Conservation (phyloP, 441 rosid species). For the Macaranga tanarius region DNA sequence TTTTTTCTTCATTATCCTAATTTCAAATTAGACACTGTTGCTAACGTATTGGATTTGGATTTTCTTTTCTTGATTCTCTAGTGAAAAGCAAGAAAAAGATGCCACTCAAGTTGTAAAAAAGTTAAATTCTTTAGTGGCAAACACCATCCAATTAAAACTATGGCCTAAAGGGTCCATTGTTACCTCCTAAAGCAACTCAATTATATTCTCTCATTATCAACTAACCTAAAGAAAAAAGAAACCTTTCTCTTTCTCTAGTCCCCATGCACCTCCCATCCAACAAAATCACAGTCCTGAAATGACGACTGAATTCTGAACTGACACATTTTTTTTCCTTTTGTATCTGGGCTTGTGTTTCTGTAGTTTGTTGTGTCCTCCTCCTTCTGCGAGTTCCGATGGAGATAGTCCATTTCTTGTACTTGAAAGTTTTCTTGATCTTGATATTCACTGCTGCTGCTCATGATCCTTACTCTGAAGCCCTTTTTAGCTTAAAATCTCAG, state of each 20-base stretch:
- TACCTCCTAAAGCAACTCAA: slow-evolving; percentile 38
- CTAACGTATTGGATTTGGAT: slow-evolving; percentile 26
- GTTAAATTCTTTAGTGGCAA: slow-evolving; percentile 39
- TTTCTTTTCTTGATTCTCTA: slow-evolving; percentile 11
- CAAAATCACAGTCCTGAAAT: slow-evolving; percentile 15
- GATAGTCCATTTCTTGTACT: slow-evolving; percentile 36
- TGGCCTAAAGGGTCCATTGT: slow-evolving; percentile 34
- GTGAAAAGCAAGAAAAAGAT: slow-evolving; percentile 19
- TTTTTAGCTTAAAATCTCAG: slow-evolving; percentile 68
- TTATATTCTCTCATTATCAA: slow-evolving; percentile 35
- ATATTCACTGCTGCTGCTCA: slow-evolving; percentile 20
- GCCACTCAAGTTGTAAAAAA: slow-evolving; percentile 21
- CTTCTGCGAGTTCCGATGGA: slow-evolving; percentile 53
- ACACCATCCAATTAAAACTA: slow-evolving; percentile 37
- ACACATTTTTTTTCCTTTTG: slow-evolving; percentile 11
- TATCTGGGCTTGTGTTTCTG: background rate
- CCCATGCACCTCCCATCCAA: slow-evolving; percentile 53
- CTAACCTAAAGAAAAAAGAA: background rate
- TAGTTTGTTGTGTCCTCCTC: slow-evolving; percentile 8
- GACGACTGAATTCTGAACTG: slow-evolving; percentile 17
- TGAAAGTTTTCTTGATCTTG: slow-evolving; percentile 32
- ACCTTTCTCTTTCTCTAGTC: slow-evolving; percentile 49
- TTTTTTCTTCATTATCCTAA: slow-evolving; percentile 9
- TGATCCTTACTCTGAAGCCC: slow-evolving; percentile 68
- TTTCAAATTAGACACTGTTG: slow-evolving; percentile 18